Conservation (phyloP, 2,329 filamentous ascomycete genomes). For the Fulvia fulva region DNA sequence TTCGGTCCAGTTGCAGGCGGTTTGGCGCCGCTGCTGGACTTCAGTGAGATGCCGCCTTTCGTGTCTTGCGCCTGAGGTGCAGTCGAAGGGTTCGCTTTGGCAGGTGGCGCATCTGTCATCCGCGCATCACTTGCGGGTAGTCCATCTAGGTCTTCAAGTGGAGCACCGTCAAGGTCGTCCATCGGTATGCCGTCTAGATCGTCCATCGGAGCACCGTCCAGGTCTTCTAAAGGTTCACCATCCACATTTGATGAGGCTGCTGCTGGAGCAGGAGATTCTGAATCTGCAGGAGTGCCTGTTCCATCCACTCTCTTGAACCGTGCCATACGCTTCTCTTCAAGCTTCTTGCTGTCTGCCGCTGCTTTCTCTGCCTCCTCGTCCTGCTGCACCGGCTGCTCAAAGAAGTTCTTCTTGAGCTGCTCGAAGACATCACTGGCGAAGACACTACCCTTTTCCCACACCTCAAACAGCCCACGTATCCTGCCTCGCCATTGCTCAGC, state of each 20-base stretch:
- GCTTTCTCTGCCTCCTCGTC: conserved; percentile 53
- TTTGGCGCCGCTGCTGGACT: conserved; percentile 24
- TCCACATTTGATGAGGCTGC: conserved; percentile 41
- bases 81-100: conserved; percentile 16
- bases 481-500: conserved; percentile 83
- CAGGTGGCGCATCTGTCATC: conserved; percentile 17
- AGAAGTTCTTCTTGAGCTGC: conserved; percentile 65
- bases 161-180: conserved; percentile 6
- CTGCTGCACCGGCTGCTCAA: conserved; percentile 63
- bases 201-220: conserved; percentile 34
- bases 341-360: conserved; percentile 36
- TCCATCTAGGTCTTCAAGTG: conserved; percentile 7
- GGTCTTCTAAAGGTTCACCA: conserved; percentile 39
- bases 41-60: conserved; percentile 25
- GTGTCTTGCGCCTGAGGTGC: neutral
- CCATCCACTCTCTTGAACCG: conserved; percentile 53
- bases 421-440: conserved; percentile 74
- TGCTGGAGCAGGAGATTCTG: conserved; percentile 20
- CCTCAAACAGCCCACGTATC: conserved; percentile 61
- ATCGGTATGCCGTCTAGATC: conserved; percentile 15
- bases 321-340: conserved; percentile 35
- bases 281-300: conserved; percentile 33
- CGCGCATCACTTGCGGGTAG: conserved; percentile 10
- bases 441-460: conserved; percentile 64
- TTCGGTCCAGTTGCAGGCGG: conserved; percentile 35